phyloP scores from a whole-genome alignment of 306 rosid genomes.

The Cicer chorassanicum region DNA sequence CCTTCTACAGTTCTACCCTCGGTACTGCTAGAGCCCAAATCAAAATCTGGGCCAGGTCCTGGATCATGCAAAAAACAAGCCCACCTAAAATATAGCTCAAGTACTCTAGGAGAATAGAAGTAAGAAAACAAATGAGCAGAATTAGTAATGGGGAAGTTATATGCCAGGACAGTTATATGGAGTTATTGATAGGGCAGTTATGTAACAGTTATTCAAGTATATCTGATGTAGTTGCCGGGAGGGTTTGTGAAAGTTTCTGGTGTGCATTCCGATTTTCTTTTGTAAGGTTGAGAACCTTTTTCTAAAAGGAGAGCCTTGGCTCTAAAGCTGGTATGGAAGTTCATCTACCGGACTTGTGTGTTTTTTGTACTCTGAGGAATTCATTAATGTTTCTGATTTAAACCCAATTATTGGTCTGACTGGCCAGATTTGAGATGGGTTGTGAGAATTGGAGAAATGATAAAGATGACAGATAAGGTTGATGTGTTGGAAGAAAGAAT shows the following conservation, averaged over 20 bases:
- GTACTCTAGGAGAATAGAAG: conserved; percentile 1
- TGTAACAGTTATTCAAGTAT: neutral
- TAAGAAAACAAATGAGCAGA: neutral
- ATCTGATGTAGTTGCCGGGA: neutral
- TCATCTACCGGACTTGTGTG: neutral
- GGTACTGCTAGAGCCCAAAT: neutral
- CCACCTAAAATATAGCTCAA: neutral
- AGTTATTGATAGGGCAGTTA: neutral
- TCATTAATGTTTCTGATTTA: neutral
- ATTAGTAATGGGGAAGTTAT: neutral
- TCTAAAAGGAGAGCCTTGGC: neutral
- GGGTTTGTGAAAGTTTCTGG: too few species aligned
- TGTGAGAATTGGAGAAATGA: neutral
- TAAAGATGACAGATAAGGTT: neutral
- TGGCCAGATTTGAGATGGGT: neutral
- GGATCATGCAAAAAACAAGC: neutral
- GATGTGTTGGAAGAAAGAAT: neutral
- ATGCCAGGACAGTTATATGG: neutral
- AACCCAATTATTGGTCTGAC: neutral
- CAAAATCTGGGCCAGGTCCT: neutral
- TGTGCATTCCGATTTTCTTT: neutral
- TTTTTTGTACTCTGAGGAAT: neutral
- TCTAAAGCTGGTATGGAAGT: neutral
- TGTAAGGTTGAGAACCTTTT: neutral
- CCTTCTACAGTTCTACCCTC: conserved; percentile 1